Conservation (phyloP, 192 early-diverging fungal species). For the Coemansia sp. region DNA sequence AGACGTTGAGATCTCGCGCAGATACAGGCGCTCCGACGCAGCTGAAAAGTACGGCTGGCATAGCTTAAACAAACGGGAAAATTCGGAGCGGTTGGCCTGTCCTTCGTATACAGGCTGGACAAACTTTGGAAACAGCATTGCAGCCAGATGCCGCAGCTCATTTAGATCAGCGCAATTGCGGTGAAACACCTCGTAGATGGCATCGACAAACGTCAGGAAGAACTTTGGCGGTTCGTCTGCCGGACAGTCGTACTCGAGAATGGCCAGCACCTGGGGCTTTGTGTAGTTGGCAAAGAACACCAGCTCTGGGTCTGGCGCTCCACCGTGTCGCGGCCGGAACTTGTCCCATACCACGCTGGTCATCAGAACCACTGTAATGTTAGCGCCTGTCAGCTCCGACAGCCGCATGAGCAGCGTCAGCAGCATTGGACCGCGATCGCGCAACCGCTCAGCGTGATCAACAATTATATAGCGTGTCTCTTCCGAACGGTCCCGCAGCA, state of each 20-base stretch:
- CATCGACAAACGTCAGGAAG: conserved; percentile 71
- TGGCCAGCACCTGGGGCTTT: conserved; percentile 65
- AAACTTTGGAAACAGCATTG: conserved; percentile 82
- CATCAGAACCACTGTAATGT: conserved; percentile 70
- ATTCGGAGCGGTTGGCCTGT: conserved; percentile 64
- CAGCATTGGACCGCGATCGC: conserved; percentile 64
- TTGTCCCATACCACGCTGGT: conserved; percentile 73
- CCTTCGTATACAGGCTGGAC: conserved; percentile 79
- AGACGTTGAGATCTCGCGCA: conserved; percentile 85
- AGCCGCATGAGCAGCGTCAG: conserved; percentile 70
- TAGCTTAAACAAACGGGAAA: conserved; percentile 67
- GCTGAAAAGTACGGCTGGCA: conserved; percentile 79
- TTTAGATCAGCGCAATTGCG: conserved; percentile 78
- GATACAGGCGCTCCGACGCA: conserved; percentile 79
- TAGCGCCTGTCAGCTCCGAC: conserved; percentile 58
- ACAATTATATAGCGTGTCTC: conserved; percentile 57
- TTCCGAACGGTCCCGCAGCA: conserved; percentile 13
- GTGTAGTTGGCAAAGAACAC: conserved; percentile 77
- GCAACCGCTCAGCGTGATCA: conserved; percentile 77
- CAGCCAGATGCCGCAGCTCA: conserved; percentile 80
- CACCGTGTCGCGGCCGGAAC: conserved; percentile 67
- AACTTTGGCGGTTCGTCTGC: conserved; percentile 60
- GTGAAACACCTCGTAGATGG: conserved; percentile 79
- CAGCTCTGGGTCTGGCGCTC: conserved; percentile 59
- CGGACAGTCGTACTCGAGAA: conserved; percentile 67